Conservation (phyloP, 2,329 filamentous ascomycete genomes). For the Kalmusia sp. region DNA sequence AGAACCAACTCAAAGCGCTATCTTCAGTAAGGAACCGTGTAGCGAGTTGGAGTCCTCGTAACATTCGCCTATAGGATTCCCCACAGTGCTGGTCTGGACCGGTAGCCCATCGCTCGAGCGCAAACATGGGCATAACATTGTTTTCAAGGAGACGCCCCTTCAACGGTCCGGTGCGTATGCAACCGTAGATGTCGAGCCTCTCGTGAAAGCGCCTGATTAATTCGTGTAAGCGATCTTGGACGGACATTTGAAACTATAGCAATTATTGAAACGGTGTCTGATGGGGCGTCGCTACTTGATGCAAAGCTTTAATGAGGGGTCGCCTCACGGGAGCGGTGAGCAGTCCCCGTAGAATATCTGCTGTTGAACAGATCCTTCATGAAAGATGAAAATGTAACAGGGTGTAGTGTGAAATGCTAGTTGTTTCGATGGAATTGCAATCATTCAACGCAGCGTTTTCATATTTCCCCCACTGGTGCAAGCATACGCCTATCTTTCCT, state of each 20-base stretch:
- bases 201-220: neutral
- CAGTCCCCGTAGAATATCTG: too few relatives aligned
- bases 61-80: constrained; percentile 8
- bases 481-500: too few relatives aligned
- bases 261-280: neutral
- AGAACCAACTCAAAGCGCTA: constrained; percentile 24
- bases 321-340: too few relatives aligned
- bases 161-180: neutral
- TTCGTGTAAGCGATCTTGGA: neutral
- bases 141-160: constrained; percentile 15
- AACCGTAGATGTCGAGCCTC: neutral
- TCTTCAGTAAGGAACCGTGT: constrained; percentile 22
- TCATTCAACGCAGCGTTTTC: too few relatives aligned
- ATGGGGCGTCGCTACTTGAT: neutral
- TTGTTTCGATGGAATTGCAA: too few relatives aligned
- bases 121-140: constrained; percentile 23
- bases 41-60: constrained; percentile 21
- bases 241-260: neutral
- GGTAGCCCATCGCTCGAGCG: constrained; percentile 21
- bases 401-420: too few relatives aligned
- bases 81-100: constrained; percentile 19
- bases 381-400: too few relatives aligned
- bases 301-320: too few relatives aligned
- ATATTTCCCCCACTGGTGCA: too few relatives aligned
- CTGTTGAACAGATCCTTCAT: too few relatives aligned